phyloP scores from a whole-genome alignment of 371 early-diverging fungal genomes.

The Syncephalis fuscata region DNA sequence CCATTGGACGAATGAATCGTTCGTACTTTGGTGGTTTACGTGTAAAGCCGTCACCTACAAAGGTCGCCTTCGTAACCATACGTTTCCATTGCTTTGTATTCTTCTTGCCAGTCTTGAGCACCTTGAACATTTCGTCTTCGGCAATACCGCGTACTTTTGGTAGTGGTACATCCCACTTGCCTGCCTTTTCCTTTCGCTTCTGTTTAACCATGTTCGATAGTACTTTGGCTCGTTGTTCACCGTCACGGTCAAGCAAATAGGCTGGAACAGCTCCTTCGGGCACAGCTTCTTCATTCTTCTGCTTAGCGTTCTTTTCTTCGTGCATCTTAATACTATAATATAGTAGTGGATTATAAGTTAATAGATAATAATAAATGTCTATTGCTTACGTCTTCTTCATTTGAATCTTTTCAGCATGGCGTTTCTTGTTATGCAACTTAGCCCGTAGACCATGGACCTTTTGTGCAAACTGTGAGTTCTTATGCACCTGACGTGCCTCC shows the following conservation, averaged over 20 bases:
- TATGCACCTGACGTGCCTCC: constrained; percentile 90
- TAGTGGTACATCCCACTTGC: constrained; percentile 97
- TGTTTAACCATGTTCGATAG: constrained; percentile 99
- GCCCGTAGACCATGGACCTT: constrained; percentile 98
- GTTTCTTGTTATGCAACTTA: constrained; percentile 97
- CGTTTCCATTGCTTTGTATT: constrained; percentile 97
- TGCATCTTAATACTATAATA: constrained; percentile 83
- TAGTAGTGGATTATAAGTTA: background rate
- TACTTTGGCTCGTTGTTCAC: constrained; percentile 90
- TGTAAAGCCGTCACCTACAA: constrained; percentile 98
- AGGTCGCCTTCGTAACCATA: constrained; percentile 98
- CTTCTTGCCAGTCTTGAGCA: constrained; percentile 92
- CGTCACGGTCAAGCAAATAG: constrained; percentile 98
- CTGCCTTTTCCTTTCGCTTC: constrained; percentile 99
- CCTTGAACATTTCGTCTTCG: constrained; percentile 99
- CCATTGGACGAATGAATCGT: constrained; percentile 99
- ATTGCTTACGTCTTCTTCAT: constrained; percentile 94
- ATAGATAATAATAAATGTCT: no score
- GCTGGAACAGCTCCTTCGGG: constrained; percentile 96
- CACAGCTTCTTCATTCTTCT: constrained; percentile 70
- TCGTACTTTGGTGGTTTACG: constrained; percentile 99
- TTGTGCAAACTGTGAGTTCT: constrained; percentile 80
- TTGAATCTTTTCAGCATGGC: constrained; percentile 98
- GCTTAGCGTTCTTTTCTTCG: constrained; percentile 89
- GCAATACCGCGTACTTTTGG: constrained; percentile 98